Evolutionary conservation across 108 stramenopile species (phyloP).

Genomic region (Nitzschia sp.): DNA sequence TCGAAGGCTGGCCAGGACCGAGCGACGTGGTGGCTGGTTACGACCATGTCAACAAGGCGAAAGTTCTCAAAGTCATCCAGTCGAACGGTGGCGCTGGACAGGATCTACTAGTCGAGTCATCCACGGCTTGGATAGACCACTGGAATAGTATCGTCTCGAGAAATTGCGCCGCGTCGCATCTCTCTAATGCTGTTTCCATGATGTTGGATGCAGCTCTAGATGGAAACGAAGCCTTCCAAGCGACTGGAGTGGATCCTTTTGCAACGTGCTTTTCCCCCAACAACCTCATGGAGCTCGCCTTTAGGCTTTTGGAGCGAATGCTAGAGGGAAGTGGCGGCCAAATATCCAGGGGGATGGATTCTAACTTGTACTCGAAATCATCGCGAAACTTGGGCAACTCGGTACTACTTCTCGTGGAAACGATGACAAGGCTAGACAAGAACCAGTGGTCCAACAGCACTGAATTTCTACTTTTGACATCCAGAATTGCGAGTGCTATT

Average conservation of each 20-base stretch:
- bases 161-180: slow-evolving; percentile 51
- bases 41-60: slow-evolving; percentile 41
- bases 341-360: slow-evolving; percentile 26
- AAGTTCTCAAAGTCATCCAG: slow-evolving; percentile 15
- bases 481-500: slow-evolving; percentile 18
- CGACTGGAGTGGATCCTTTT: slow-evolving; percentile 1
- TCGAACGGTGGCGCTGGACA: background rate
- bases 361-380: slow-evolving; percentile 19
- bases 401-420: slow-evolving; percentile 28
- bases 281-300: slow-evolving; percentile 9
- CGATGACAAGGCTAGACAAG: background rate
- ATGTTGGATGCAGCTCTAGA: slow-evolving; percentile 36
- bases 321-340: background rate
- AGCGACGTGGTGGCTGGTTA: slow-evolving; percentile 50
- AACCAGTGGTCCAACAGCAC: background rate
- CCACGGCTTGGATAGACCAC: slow-evolving; percentile 48
- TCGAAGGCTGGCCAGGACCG: slow-evolving; percentile 35
- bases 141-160: slow-evolving; percentile 52
- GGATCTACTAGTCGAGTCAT: slow-evolving; percentile 13
- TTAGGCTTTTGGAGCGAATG: slow-evolving; percentile 5
- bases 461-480: slow-evolving; percentile 23
- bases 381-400: slow-evolving; percentile 27
- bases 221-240: slow-evolving; percentile 17
- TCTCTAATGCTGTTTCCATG: slow-evolving; percentile 46
- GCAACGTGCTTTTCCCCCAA: slow-evolving; percentile 1